Evolutionary conservation across 2,329 filamentous ascomycete species (phyloP).

Genomic region (Trichophyton schoenleinii): DNA sequence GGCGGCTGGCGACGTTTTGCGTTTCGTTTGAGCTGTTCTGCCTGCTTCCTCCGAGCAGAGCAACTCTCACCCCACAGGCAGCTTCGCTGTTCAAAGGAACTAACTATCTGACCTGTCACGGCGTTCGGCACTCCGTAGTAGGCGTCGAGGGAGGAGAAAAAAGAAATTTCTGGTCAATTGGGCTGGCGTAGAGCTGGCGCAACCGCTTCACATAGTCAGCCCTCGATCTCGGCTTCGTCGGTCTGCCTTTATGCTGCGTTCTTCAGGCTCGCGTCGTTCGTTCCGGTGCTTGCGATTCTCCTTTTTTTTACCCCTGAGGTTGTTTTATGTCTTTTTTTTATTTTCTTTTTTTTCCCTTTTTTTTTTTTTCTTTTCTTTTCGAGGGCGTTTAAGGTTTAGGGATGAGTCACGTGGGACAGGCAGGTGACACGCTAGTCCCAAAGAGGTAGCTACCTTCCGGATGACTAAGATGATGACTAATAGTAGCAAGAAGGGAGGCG

Average conservation of each 20-base stretch:
- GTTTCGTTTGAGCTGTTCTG: not conserved
- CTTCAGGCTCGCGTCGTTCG: too few relatives aligned
- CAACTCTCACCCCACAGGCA: not conserved
- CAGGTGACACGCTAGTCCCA: not conserved
- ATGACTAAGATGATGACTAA: not conserved
- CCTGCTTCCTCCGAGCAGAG: not conserved
- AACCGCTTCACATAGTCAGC: not conserved
- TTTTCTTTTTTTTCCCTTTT: not conserved
- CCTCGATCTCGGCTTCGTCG: not conserved
- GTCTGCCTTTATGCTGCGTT: too few relatives aligned
- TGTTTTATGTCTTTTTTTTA: not conserved
- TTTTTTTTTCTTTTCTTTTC: not conserved
- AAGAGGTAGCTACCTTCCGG: not conserved
- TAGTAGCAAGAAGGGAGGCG: not conserved
- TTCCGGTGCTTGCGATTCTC: not conserved
- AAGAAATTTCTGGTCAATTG: not conserved
- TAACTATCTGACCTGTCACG: not conserved
- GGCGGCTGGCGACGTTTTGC: not conserved
- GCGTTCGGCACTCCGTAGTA: not conserved
- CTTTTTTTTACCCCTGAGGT: not conserved
- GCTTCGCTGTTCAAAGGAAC: not conserved
- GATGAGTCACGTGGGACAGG: not conserved
- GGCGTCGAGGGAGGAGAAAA: not conserved
- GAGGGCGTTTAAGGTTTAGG: not conserved
- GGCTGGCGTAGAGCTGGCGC: not conserved